phyloP scores from a whole-genome alignment of 106 monocot species.

The Allium sativum region DNA sequence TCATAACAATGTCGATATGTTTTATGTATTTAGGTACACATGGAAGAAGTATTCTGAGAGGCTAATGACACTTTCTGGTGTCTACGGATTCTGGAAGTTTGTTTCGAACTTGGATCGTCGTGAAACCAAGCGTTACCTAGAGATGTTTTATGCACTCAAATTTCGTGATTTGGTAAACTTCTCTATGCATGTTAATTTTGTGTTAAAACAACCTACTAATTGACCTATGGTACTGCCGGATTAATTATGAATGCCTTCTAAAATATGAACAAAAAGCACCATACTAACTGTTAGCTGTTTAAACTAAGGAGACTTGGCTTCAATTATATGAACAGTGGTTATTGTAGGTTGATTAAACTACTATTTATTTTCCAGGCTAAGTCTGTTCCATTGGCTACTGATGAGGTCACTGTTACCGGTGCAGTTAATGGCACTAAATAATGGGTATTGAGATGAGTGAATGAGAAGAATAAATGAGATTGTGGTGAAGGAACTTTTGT shows the following conservation, averaged over 20 bases:
- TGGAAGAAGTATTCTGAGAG: constrained; percentile 79
- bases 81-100: constrained; percentile 82
- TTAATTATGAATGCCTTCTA: too few species aligned
- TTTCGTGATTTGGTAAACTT: constrained; percentile 52
- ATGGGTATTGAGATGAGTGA: background rate
- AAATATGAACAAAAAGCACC: too few species aligned
- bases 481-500: background rate
- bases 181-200: background rate
- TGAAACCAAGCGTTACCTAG: constrained; percentile 67
- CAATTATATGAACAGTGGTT: background rate
- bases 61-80: constrained; percentile 63
- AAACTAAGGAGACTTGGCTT: too few species aligned
- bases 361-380: constrained; percentile 24
- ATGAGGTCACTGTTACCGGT: constrained; percentile 22
- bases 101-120: constrained; percentile 71
- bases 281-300: too few species aligned
- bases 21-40: constrained; percentile 35
- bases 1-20: too few species aligned
- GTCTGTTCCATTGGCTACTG: constrained; percentile 50
- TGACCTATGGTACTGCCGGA: background rate
- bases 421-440: constrained; percentile 2
- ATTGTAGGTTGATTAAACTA: background rate
- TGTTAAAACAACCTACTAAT: too few species aligned
- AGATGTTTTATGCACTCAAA: constrained; percentile 74
- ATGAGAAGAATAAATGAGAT: constrained; percentile 1